phyloP scores from a whole-genome alignment of 176 grass and related monocot species.

The Urochloa ruziziensis region DNA sequence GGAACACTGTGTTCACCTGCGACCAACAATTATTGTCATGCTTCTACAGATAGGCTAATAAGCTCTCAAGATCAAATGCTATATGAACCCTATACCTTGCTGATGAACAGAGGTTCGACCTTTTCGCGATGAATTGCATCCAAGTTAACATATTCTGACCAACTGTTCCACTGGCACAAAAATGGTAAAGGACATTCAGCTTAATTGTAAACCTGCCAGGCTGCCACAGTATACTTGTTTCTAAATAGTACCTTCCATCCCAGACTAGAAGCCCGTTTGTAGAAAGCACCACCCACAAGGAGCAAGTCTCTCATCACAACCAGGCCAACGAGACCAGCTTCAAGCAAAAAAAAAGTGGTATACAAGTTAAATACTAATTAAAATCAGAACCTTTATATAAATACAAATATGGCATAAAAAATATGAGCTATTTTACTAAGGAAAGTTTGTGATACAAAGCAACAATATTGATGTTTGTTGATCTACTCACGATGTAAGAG shows the following conservation, averaged over 20 bases:
- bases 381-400: background rate
- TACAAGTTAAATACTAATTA: conserved; percentile 27
- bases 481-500: conserved; percentile 75
- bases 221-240: background rate
- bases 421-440: conserved; percentile 2
- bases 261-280: conserved; percentile 78
- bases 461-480: background rate
- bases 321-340: conserved; percentile 85
- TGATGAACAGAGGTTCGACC: conserved; percentile 89
- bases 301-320: conserved; percentile 78
- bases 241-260: conserved; percentile 75
- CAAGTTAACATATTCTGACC: conserved; percentile 88
- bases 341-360: conserved; percentile 18
- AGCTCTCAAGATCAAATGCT: conserved; percentile 17
- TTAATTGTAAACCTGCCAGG: conserved; percentile 13
- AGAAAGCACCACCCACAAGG: conserved; percentile 85
- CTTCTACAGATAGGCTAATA: conserved; percentile 11
- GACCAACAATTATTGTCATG: conserved; percentile 31
- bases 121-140: conserved; percentile 66
- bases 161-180: conserved; percentile 71
- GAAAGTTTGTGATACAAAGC: conserved; percentile 1
- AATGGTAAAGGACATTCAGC: conserved; percentile 7
- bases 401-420: background rate
- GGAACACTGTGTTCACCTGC: conserved; percentile 88
- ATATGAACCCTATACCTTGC: conserved; percentile 62